A percentile compares a stretch with the other conserved stretches of the same genome.
These are phyloP conservation scores for Curvularia verruculosa DNA, from an alignment of 2,329 filamentous ascomycete genomes.

Conservation along the genomic window DNA sequence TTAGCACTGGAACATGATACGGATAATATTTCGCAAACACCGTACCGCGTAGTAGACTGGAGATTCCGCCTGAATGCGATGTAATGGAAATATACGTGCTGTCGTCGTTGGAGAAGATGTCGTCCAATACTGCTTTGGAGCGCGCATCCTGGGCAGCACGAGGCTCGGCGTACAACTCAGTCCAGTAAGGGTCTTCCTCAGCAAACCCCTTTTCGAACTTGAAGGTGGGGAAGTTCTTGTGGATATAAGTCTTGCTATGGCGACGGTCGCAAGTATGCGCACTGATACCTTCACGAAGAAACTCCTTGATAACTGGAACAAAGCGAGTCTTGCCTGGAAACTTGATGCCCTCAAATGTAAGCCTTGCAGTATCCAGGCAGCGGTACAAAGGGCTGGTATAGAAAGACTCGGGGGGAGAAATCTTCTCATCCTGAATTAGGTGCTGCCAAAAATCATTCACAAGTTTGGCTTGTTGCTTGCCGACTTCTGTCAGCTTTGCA, in stretches of 20 bases:
- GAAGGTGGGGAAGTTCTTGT: conserved; percentile 59
- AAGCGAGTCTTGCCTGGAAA: conserved; percentile 61
- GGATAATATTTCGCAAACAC: neutral
- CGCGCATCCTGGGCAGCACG: conserved; percentile 58
- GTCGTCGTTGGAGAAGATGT: conserved; percentile 58
- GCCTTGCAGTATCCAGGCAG: conserved; percentile 66
- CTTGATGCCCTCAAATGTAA: conserved; percentile 64
- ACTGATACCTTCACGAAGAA: conserved; percentile 69
- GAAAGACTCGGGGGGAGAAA: conserved; percentile 67
- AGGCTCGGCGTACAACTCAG: conserved; percentile 56
- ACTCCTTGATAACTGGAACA: conserved; percentile 66
- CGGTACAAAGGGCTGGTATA: conserved; percentile 69
- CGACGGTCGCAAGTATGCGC: conserved; percentile 73
- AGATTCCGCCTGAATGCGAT: conserved; percentile 65
- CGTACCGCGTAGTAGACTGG: conserved; percentile 55
- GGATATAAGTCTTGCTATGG: conserved; percentile 61
- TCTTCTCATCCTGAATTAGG: conserved; percentile 57
- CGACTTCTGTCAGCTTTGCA: conserved; percentile 64
- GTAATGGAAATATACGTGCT: conserved; percentile 61
- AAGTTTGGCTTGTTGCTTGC: conserved; percentile 62
- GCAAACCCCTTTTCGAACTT: conserved; percentile 66
- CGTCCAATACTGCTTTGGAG: conserved; percentile 54
- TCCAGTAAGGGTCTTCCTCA: conserved; percentile 64
- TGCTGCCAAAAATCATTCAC: conserved; percentile 66
- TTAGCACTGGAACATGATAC: neutral